phyloP scores from a whole-genome alignment of 23 red algal genomes.

The Chondrus crispus region DNA sequence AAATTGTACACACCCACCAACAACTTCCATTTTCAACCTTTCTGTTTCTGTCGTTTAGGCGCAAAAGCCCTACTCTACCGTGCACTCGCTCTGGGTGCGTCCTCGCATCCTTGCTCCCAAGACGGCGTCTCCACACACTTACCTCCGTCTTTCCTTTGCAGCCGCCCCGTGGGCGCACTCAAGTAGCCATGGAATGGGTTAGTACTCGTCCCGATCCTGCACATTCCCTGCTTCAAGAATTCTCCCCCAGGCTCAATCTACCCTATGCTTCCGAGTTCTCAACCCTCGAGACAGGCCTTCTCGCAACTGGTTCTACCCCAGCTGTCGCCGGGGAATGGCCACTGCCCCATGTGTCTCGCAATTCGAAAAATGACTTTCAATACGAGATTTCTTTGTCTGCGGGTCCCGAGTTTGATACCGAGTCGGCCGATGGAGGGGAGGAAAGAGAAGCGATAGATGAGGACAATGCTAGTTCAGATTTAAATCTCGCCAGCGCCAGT shows the following conservation, averaged over 20 bases:
- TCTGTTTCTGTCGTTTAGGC: too few relatives aligned
- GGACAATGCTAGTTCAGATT: conserved; percentile 10
- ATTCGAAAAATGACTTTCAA: conserved; percentile 4
- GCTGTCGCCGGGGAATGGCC: conserved; percentile 30
- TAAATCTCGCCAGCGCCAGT: conserved; percentile 4
- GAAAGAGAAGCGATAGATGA: not conserved
- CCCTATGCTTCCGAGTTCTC: not conserved
- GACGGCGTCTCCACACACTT: too few relatives aligned
- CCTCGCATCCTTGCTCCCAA: too few relatives aligned
- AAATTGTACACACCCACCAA: too few relatives aligned
- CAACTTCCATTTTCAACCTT: too few relatives aligned
- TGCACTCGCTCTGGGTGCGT: too few relatives aligned
- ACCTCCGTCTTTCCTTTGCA: not conserved
- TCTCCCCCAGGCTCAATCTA: not conserved
- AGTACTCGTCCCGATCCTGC: not conserved
- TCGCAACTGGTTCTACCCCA: not conserved
- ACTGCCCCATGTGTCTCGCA: not conserved
- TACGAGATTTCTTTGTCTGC: conserved; percentile 44
- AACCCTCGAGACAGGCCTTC: not conserved
- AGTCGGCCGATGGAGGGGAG: not conserved
- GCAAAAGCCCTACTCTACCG: too few relatives aligned
- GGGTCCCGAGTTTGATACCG: conserved; percentile 51
- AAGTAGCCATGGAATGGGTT: not conserved
- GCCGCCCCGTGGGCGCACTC: not conserved
- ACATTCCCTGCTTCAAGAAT: not conserved